Conservation (phyloP, 352 stramenopile genomes). For the Globisporangium barbulae region DNA sequence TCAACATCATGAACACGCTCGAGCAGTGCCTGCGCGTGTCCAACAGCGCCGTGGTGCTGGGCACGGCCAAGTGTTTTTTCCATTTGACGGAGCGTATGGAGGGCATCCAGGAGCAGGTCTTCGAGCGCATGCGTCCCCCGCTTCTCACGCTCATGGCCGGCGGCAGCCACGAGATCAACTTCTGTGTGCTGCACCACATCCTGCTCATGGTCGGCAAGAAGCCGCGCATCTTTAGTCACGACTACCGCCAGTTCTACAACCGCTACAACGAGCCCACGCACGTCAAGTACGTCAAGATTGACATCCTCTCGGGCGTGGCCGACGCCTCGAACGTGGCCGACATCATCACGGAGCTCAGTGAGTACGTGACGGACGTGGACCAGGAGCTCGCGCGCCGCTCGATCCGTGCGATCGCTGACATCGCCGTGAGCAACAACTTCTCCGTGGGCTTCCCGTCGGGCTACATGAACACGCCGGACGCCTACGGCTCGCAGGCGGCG, state of each 20-base stretch:
- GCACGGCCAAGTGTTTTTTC: constrained; percentile 97
- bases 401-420: constrained; percentile 92
- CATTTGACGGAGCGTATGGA: constrained; percentile 94
- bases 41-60: constrained; percentile 96
- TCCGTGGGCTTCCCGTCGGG: constrained; percentile 33
- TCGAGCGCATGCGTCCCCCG: constrained; percentile 91
- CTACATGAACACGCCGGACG: constrained; percentile 50
- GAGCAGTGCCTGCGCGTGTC: constrained; percentile 95
- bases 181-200: constrained; percentile 97
- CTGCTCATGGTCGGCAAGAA: constrained; percentile 93
- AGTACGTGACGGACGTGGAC: constrained; percentile 96
- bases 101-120: constrained; percentile 86
- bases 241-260: constrained; percentile 98
- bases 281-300: constrained; percentile 98
- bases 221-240: constrained; percentile 95
- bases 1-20: constrained; percentile 98
- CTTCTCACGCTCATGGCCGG: constrained; percentile 98
- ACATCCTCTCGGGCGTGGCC: constrained; percentile 94
- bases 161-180: constrained; percentile 91
- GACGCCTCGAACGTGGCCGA: constrained; percentile 93
- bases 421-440: constrained; percentile 87
- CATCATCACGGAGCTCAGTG: constrained; percentile 96
- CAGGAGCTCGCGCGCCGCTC: constrained; percentile 89
- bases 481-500: constrained; percentile 65
- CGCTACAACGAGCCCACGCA: constrained; percentile 98